phyloP scores from a whole-genome alignment of 176 grass and related monocot genomes.

The Rhipidocladum racemiflorum region DNA sequence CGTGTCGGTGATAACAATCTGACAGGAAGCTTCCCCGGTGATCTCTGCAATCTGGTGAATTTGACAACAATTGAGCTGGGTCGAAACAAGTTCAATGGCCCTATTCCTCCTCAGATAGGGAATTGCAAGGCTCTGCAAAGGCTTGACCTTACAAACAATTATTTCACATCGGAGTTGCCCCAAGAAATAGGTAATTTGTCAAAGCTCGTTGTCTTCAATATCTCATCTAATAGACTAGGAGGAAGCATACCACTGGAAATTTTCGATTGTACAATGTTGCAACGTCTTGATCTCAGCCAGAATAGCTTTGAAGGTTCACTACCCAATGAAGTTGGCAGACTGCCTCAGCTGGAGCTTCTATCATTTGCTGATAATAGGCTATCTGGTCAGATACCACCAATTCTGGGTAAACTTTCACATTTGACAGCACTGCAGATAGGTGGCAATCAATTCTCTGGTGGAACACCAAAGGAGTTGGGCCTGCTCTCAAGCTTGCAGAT shows the following conservation, averaged over 20 bases:
- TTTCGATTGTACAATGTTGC: constrained; percentile 84
- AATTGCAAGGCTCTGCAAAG: constrained; percentile 80
- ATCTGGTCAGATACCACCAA: constrained; percentile 69
- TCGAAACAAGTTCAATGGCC: constrained; percentile 82
- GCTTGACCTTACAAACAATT: constrained; percentile 82
- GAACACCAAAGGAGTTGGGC: constrained; percentile 83
- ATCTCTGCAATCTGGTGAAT: constrained; percentile 79
- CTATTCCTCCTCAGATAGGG: constrained; percentile 75
- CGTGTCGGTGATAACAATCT: constrained; percentile 67
- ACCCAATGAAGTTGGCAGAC: constrained; percentile 72
- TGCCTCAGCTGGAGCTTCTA: constrained; percentile 82
- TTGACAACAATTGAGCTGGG: constrained; percentile 82
- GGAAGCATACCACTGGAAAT: constrained; percentile 82
- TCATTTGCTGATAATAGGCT: constrained; percentile 78
- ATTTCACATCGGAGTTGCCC: constrained; percentile 82
- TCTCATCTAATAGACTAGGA: constrained; percentile 77
- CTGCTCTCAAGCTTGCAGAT: constrained; percentile 89
- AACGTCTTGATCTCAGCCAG: constrained; percentile 93
- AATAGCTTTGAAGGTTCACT: constrained; percentile 74
- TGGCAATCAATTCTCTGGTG: constrained; percentile 79
- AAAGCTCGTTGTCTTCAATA: constrained; percentile 89
- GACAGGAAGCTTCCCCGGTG: constrained; percentile 86
- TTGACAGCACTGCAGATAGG: constrained; percentile 92
- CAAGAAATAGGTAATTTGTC: constrained; percentile 73
- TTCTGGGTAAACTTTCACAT: constrained; percentile 75